Evolutionary conservation across 805 yeast genomes (phyloP).

Genomic region (Metschnikowia bowlesiae): DNA sequence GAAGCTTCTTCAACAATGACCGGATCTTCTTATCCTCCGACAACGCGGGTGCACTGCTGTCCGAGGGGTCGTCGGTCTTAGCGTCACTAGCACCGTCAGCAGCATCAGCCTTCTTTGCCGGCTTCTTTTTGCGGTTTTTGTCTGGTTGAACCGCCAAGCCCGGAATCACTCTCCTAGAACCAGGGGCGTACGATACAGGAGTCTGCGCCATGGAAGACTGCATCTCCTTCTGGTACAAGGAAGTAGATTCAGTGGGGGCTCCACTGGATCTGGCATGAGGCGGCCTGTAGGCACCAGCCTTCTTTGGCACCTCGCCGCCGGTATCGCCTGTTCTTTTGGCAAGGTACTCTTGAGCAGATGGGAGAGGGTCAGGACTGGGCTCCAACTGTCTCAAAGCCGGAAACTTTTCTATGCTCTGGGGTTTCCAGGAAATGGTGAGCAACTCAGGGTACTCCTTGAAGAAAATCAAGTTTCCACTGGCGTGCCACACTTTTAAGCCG

Average conservation of each 20-base stretch:
- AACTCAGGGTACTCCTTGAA: constrained; percentile 79
- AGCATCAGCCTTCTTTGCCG: constrained; percentile 8
- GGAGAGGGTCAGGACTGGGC: constrained; percentile 65
- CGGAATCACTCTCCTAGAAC: constrained; percentile 43
- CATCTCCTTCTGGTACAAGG: constrained; percentile 57
- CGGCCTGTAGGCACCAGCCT: constrained; percentile 91
- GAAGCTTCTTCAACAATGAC: constrained; percentile 80
- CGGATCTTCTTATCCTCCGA: constrained; percentile 92
- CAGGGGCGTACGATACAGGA: constrained; percentile 22
- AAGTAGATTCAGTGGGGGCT: constrained; percentile 35
- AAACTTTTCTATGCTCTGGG: constrained; percentile 50
- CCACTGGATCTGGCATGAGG: constrained; percentile 77
- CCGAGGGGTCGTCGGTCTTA: not conserved
- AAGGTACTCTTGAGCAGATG: constrained; percentile 58
- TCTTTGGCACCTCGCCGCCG: constrained; percentile 35
- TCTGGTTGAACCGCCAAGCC: constrained; percentile 52
- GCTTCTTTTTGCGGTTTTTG: constrained; percentile 31
- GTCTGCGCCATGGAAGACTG: constrained; percentile 16
- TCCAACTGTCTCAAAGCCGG: constrained; percentile 49
- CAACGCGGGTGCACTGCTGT: constrained; percentile 31
- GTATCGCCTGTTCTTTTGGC: constrained; percentile 36
- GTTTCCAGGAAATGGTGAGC: constrained; percentile 80
- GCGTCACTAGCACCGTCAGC: constrained; percentile 18
- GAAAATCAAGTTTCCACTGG: constrained; percentile 74
- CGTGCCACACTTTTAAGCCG: constrained; percentile 92